Conservation (phyloP, 768 basidiomycete genomes). For the Russula compacta region DNA sequence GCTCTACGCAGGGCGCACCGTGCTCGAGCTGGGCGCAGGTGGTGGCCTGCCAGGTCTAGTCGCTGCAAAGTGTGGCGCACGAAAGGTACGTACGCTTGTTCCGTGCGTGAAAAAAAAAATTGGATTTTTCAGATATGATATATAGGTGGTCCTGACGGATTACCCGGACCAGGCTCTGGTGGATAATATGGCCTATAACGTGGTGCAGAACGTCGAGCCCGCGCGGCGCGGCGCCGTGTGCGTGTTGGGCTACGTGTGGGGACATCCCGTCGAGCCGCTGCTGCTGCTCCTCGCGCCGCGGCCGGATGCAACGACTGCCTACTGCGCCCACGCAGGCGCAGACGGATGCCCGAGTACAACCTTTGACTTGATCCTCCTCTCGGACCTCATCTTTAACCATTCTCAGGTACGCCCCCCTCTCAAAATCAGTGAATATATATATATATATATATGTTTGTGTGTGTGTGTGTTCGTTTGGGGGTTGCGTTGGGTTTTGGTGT, state of each 20-base stretch:
- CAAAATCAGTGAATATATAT: neutral
- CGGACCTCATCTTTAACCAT: slow-evolving; percentile 92
- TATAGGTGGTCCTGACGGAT: slow-evolving; percentile 81
- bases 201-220: slow-evolving; percentile 42
- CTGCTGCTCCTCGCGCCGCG: slow-evolving; percentile 35
- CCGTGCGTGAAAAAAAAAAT: too few relatives aligned
- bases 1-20: slow-evolving; percentile 36
- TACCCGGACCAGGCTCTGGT: slow-evolving; percentile 78
- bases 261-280: slow-evolving; percentile 42
- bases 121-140: too few relatives aligned
- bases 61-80: slow-evolving; percentile 58
- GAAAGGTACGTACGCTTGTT: slow-evolving; percentile 51
- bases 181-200: slow-evolving; percentile 66
- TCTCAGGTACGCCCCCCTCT: slow-evolving; percentile 52
- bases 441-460: neutral
- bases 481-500: too few relatives aligned
- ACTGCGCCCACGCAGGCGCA: neutral
- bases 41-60: slow-evolving; percentile 84
- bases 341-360: slow-evolving; percentile 16
- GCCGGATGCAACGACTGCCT: neutral
- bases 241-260: slow-evolving; percentile 73
- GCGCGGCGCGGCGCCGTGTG: slow-evolving; percentile 17
- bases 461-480: too few relatives aligned
- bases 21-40: slow-evolving; percentile 91
- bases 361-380: slow-evolving; percentile 81